Percentiles rank a stretch among this genome's conserved stretches.
These are phyloP conservation scores for Russula compacta DNA, from an alignment of 768 basidiomycete species.

Conservation along the genomic window DNA sequence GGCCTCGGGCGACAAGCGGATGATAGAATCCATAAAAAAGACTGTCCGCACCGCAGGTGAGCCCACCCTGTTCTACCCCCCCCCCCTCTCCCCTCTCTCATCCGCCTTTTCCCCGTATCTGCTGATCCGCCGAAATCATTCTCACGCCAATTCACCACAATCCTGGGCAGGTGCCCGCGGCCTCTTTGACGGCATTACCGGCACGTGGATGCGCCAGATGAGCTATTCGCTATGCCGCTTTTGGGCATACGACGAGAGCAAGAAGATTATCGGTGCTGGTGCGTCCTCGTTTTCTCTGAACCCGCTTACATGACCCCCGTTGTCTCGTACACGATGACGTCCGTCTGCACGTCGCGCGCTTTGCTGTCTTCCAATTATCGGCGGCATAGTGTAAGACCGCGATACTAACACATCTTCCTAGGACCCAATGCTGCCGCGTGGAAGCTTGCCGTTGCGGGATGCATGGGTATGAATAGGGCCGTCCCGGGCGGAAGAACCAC, in stretches of 20 bases:
- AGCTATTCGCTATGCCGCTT: slow-evolving; percentile 88
- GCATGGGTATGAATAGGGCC: slow-evolving; percentile 51
- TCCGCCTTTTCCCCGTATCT: not conserved
- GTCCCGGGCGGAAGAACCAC: not conserved
- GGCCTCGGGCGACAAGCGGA: slow-evolving; percentile 85
- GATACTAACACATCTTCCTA: slow-evolving; percentile 8
- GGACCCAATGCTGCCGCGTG: slow-evolving; percentile 65
- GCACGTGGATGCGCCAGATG: slow-evolving; percentile 89
- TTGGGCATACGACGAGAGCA: slow-evolving; percentile 89
- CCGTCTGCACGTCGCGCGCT: not conserved
- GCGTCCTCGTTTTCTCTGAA: slow-evolving; percentile 19
- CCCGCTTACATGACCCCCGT: not conserved
- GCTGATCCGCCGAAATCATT: not conserved
- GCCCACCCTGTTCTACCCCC: not conserved
- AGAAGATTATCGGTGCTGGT: slow-evolving; percentile 67
- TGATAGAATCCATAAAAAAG: slow-evolving; percentile 77
- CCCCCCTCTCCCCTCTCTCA: not conserved
- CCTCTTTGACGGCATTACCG: slow-evolving; percentile 78
- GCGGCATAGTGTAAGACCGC: not conserved
- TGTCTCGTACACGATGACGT: not conserved
- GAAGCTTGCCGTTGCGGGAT: slow-evolving; percentile 73
- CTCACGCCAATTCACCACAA: not conserved
- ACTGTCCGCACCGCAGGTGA: slow-evolving; percentile 71
- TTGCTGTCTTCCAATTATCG: not conserved
- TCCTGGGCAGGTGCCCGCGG: slow-evolving; percentile 45